Base-by-base conservation (phyloP, 768 basidiomycete species). In the Infundibulicybe gibba region DNA sequence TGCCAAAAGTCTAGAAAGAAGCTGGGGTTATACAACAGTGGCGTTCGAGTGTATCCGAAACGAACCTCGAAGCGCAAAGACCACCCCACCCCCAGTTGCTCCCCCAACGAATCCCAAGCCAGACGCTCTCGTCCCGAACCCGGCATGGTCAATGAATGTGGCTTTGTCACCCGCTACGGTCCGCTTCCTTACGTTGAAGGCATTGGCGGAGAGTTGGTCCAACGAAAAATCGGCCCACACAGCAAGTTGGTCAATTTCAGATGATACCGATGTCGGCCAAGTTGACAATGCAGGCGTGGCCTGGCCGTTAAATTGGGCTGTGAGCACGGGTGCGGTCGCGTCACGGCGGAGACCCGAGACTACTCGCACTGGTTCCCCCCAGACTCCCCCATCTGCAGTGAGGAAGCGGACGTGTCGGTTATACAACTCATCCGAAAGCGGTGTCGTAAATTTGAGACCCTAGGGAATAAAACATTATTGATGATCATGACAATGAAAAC, bases 21-120 rank as follows among this genome's bases (percentile, higher is more conserved):
- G 25, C 16, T 12, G 43, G 17, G 35, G 3, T 38, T 20, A 20
- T 6, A 12, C 13, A 14, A 20, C 3, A 8, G 25, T 8, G 25
- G 25, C 4, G 25, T 8, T 8, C 8, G 25, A 8, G 25, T 8
- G 8, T 20, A 32, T 21, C 15, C 6, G 11, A n/a, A 11, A 49
- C 56, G 3, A 20, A 66, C 65, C 66, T 59, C 58, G 58, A 19
- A 70, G 40, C 14, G 56, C 66, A 46, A 70, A 70, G 3, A 63
- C 62, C 3, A 67, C 63, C 2, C 68, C 65, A 32, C 68, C 68
- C 19, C 56, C 61, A 17, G 17, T 61, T 3, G 67, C 67, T 41
- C 68, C 68, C 9, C 68, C 68, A 11, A 70, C 47, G 32, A 64
- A 70, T 30, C 67, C 68, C n/a, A 66, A 44, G 14, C 68, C 68